Evolutionary conservation across 768 basidiomycete genomes (phyloP).

Genomic region (Pulveroboletus frians): DNA sequence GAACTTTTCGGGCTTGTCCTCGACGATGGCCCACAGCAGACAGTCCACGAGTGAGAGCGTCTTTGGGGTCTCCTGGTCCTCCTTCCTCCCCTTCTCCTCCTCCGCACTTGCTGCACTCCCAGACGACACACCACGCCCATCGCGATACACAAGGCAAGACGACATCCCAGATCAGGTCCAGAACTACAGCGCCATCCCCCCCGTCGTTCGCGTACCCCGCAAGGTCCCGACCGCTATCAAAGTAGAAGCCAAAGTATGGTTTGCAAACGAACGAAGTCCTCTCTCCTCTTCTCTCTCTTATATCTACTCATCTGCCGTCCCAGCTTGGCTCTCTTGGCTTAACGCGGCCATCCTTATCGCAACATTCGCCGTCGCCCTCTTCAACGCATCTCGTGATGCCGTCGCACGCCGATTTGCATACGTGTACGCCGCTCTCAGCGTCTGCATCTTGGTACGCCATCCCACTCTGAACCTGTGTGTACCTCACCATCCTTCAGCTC

Average conservation of each 20-base stretch:
- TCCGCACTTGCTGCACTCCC: slow-evolving; percentile 52
- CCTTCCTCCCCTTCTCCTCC: slow-evolving; percentile 66
- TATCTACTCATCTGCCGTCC: slow-evolving; percentile 1
- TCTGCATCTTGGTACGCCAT: slow-evolving; percentile 53
- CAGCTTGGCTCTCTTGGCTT: slow-evolving; percentile 92
- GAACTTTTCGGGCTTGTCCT: background rate
- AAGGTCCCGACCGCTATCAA: slow-evolving; percentile 78
- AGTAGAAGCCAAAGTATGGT: slow-evolving; percentile 96
- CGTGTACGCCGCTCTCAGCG: slow-evolving; percentile 73
- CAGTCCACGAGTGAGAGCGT: slow-evolving; percentile 10
- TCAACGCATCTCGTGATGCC: slow-evolving; percentile 68
- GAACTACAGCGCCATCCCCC: slow-evolving; percentile 74
- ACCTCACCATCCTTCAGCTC: slow-evolving; percentile 38
- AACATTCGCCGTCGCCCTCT: slow-evolving; percentile 79
- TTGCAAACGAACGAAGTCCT: slow-evolving; percentile 90
- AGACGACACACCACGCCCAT: slow-evolving; percentile 31
- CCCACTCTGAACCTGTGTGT: too few relatives aligned
- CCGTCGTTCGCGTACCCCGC: slow-evolving; percentile 65
- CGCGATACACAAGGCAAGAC: slow-evolving; percentile 64
- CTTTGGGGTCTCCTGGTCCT: slow-evolving; percentile 50
- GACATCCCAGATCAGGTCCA: slow-evolving; percentile 57
- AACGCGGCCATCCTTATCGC: slow-evolving; percentile 81
- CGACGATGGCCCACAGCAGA: slow-evolving; percentile 14
- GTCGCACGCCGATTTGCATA: slow-evolving; percentile 77
- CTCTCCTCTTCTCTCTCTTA: background rate